phyloP scores from a whole-genome alignment of 106 monocot genomes.

The Triglochin maritima region DNA sequence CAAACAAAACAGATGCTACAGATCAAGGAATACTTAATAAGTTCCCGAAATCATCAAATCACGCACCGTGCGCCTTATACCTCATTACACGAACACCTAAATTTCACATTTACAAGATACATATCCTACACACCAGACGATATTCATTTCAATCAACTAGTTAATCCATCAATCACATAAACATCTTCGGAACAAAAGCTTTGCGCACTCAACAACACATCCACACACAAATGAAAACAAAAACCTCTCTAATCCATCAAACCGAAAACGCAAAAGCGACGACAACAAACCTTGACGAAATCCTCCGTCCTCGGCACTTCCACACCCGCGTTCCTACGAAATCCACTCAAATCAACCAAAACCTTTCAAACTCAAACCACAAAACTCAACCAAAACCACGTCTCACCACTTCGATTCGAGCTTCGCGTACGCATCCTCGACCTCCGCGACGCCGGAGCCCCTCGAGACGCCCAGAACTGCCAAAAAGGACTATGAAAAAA shows the following conservation, averaged over 20 bases:
- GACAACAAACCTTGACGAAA: constrained; percentile 1
- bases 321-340: constrained; percentile 11
- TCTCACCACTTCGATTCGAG: constrained; percentile 19
- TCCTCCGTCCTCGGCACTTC: constrained; percentile 5
- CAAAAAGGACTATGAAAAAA: constrained; percentile 5
- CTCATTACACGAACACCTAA: too few species aligned
- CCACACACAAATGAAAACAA: neutral
- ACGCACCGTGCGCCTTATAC: too few species aligned
- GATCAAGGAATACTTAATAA: too few species aligned
- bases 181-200: neutral
- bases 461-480: constrained; percentile 23
- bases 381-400: neutral
- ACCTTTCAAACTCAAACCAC: neutral
- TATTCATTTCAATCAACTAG: too few species aligned
- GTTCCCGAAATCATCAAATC: too few species aligned
- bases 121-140: too few species aligned
- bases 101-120: too few species aligned
- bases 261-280: neutral
- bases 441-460: constrained; percentile 19
- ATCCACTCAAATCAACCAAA: neutral
- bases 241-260: neutral
- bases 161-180: neutral
- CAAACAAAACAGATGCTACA: too few species aligned
- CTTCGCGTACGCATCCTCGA: constrained; percentile 21
- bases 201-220: neutral